Conservation (phyloP, 2,329 filamentous ascomycete genomes). For the Ascochyta lentis region DNA sequence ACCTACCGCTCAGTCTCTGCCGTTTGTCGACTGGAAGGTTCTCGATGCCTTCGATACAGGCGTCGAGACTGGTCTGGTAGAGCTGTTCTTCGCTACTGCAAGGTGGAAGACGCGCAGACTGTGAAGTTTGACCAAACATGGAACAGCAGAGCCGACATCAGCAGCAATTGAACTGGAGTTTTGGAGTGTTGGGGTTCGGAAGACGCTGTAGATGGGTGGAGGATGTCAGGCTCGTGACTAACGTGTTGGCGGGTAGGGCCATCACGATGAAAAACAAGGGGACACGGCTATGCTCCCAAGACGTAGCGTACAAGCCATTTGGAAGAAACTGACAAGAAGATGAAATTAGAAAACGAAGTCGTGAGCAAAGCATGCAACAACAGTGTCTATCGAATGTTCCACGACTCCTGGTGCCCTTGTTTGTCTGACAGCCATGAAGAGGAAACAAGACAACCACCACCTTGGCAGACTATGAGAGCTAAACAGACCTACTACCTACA, state of each 20-base stretch:
- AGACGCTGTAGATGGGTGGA: not conserved
- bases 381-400: no score
- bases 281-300: no score
- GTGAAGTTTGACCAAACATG: constrained; percentile 16
- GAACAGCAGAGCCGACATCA: not conserved
- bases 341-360: no score
- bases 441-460: no score
- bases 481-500: no score
- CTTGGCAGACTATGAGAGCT: no score
- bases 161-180: not conserved
- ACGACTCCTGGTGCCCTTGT: no score
- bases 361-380: no score
- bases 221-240: not conserved
- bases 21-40: constrained; percentile 18
- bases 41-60: constrained; percentile 27
- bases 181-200: not conserved
- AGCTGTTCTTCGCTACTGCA: constrained; percentile 17
- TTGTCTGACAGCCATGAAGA: no score
- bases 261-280: not conserved
- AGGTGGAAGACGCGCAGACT: not conserved
- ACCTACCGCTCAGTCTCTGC: constrained; percentile 4
- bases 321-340: no score
- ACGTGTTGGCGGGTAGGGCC: no score
- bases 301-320: no score
- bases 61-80: constrained; percentile 22